These are phyloP conservation scores for Fistulinella prunicolor DNA, from an alignment of 768 basidiomycete genomes.

Conservation along the genomic window DNA sequence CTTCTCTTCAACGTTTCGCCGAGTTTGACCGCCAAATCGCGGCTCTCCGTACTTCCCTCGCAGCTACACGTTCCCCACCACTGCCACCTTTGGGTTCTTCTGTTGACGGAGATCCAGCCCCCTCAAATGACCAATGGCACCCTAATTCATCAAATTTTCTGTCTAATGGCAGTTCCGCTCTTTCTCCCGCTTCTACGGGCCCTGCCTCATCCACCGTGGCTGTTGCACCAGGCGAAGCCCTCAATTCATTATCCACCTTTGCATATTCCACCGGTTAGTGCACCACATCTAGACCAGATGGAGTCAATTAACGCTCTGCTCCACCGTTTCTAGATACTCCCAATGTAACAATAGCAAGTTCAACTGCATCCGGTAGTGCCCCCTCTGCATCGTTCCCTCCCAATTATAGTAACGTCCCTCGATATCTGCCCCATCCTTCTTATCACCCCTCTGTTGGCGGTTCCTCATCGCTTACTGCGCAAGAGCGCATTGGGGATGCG, in stretches of 20 bases:
- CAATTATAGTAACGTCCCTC: conserved; percentile 21
- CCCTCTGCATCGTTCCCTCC: conserved; percentile 20
- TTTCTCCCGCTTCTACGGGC: conserved; percentile 4
- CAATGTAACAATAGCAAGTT: conserved; percentile 3
- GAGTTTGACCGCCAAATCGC: conserved; percentile 54
- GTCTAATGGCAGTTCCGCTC: no score
- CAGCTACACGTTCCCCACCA: conserved; percentile 25
- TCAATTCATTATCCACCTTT: conserved; percentile 19
- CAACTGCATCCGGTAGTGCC: conserved; percentile 12
- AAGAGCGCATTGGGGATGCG: conserved; percentile 16
- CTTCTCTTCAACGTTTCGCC: conserved; percentile 50
- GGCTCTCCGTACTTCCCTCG: conserved; percentile 42
- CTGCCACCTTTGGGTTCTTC: conserved; percentile 28
- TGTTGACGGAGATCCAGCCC: conserved; percentile 14
- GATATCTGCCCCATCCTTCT: conserved; percentile 23
- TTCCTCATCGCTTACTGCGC: conserved; percentile 12
- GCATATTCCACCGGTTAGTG: conserved; percentile 22
- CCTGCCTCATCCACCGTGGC: conserved; percentile 8
- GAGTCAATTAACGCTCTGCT: no score
- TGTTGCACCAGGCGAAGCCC: conserved; percentile 7
- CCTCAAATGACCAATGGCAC: conserved; percentile 18
- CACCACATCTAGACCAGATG: conserved; percentile 6
- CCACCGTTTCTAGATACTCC: conserved; percentile 11
- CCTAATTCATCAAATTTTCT: conserved; percentile 9
- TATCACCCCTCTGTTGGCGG: conserved; percentile 18